phyloP scores from a whole-genome alignment of 176 grass and related monocot species.

The Oryza rufipogon region DNA sequence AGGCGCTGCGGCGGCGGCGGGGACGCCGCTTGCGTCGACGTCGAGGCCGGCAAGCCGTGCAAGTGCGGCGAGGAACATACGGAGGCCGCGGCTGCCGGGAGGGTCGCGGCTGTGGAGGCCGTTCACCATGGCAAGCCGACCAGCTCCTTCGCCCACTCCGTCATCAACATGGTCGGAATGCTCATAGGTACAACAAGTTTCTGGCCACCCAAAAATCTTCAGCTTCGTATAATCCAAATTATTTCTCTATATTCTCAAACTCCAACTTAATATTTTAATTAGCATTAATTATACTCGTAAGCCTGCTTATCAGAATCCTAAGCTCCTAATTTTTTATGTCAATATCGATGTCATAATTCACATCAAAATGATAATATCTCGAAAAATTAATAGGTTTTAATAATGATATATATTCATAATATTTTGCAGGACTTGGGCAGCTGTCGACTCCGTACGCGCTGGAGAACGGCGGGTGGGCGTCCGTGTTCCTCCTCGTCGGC shows the following conservation, averaged over 20 bases:
- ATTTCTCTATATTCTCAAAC: too few relatives aligned
- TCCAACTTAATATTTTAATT: too few relatives aligned
- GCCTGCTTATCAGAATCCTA: too few relatives aligned
- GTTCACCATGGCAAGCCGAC: slow-evolving; percentile 33
- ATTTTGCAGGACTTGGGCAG: slow-evolving; percentile 63
- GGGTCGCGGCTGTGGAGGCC: background rate
- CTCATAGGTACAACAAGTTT: slow-evolving; percentile 64
- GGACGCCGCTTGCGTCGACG: slow-evolving; percentile 4
- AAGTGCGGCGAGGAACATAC: slow-evolving; percentile 24
- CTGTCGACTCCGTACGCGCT: slow-evolving; percentile 75
- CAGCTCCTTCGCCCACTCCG: slow-evolving; percentile 75
- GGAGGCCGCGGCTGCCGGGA: background rate
- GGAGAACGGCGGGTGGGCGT: slow-evolving; percentile 80
- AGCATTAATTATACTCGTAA: too few relatives aligned
- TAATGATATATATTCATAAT: too few relatives aligned
- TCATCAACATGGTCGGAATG: slow-evolving; percentile 91
- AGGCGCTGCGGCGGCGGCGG: slow-evolving; percentile 30
- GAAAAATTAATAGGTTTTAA: too few relatives aligned
- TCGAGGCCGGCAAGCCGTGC: slow-evolving; percentile 53
- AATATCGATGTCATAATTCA: too few relatives aligned
- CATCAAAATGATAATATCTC: too few relatives aligned
- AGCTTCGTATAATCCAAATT: too few relatives aligned
- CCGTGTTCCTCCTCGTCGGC: slow-evolving; percentile 63
- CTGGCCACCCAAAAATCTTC: too few relatives aligned
- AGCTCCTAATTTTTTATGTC: too few relatives aligned